A percentile compares a stretch with the other conserved stretches of the same genome.
These are phyloP conservation scores for Vigna radiata DNA, from an alignment of 306 rosid genomes.

Conservation along the genomic window DNA sequence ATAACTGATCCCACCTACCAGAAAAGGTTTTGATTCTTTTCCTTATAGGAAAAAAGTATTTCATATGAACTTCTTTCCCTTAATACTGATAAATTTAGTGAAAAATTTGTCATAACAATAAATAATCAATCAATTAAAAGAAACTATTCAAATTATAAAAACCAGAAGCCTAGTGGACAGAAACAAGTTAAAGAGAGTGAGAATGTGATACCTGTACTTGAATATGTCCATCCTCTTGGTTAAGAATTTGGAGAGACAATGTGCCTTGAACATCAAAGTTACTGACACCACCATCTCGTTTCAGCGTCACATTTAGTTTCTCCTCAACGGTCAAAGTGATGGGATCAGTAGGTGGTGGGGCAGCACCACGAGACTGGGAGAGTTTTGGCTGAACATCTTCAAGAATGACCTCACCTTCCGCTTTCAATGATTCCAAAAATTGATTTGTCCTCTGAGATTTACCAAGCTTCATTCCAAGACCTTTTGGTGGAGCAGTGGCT, in stretches of 20 bases:
- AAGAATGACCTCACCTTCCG: conserved; percentile 93
- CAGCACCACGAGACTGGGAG: conserved; percentile 71
- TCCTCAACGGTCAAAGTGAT: conserved; percentile 90
- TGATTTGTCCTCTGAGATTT: conserved; percentile 89
- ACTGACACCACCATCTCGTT: conserved; percentile 95
- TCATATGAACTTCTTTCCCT: background rate
- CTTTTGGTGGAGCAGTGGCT: conserved; percentile 95
- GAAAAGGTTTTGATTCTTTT: background rate
- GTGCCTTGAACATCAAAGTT: conserved; percentile 95
- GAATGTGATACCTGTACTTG: conserved; percentile 82
- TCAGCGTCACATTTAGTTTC: conserved; percentile 85
- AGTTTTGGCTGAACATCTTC: conserved; percentile 88
- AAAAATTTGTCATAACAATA: background rate
- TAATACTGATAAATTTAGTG: conserved; percentile 6
- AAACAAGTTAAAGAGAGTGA: conserved; percentile 13
- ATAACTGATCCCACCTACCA: background rate
- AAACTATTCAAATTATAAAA: conserved; percentile 14
- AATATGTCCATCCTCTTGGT: conserved; percentile 81
- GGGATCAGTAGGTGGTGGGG: conserved; percentile 86
- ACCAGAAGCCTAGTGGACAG: conserved; percentile 8
- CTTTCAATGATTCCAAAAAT: conserved; percentile 90
- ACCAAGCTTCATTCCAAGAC: conserved; percentile 90
- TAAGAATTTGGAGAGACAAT: conserved; percentile 87
- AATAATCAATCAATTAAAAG: background rate
- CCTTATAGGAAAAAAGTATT: background rate